Evolutionary conservation across 805 yeast species (phyloP), one percentile per base, ranked within the genome.

Genomic region (Wickerhamomyces alni): DNA sequence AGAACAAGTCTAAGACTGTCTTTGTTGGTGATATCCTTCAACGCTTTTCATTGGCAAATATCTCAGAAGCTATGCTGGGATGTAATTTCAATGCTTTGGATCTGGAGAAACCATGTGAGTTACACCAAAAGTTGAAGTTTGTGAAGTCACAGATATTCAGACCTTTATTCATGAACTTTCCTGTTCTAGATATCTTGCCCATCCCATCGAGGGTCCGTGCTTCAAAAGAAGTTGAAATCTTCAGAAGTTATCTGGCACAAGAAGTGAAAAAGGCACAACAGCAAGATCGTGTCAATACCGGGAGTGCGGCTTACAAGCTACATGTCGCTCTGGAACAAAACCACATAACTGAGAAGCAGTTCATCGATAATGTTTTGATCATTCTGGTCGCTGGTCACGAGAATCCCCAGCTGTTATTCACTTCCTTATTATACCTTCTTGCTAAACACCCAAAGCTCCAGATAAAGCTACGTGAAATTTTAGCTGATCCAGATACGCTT

Each of bases 311-410:
- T 2, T 66, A 65, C 37, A 62, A 61, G 32, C 52, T 76, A 10
- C 62, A 67, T 9, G 54, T 60, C 6, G 74, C 76, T 2, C 55
- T 61, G 31, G 54, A 65, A 6, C 44, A 45, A 8, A 70, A 66
- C 0, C 38, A 44, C 4, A 60, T 77, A 2, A 61, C 71, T 3
- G 57, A 65, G 37, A 63, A 67, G 36, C 81, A 77, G 46, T 64
- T 75, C 38, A 55, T 63, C 2, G 82, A 77, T 49, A 77, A 77
- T 52, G 62, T 74, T 15, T 69, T 75, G 8, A 76, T 77, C 15
- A 60, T 75, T 4, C 54, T 77, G 49, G 72, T 77, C 33, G 83
- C 83, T 0, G 83, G 82, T 0, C 83, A 77, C 53, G 83, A 77
- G 47, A 77, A 77, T 44, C 83, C 83, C 0, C 77, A 75, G 43